Evolutionary conservation across 768 basidiomycete genomes (phyloP), one percentile per base, ranked within the genome.

Genomic region (Vararia minispora): DNA sequence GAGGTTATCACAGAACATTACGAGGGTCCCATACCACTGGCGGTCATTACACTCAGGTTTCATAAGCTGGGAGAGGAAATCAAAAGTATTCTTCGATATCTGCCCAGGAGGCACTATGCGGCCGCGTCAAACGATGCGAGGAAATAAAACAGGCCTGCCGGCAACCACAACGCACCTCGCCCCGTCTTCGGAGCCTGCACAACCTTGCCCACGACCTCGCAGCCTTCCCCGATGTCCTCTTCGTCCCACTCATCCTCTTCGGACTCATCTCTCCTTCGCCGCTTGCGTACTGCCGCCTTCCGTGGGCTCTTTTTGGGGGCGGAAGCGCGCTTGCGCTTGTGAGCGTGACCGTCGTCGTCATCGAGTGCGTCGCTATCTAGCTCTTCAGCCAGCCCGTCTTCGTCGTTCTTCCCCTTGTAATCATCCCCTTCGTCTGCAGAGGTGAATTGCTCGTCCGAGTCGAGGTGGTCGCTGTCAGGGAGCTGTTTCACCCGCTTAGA

Each of bases 121-220:
- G 34, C 6, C 8, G 13, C 33, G 18, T 22, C 21, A 24, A 23
- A 8, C 26, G 17, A 31, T 29, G 16, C 17, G 23, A 13, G 3
- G 16, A n/a, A 9, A 32, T 17, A 22, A 13, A 27, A 3, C 2
- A 17, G n/a, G n/a, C n/a, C n/a, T n/a, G n/a, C n/a, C n/a, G n/a
- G n/a, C 17, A n/a, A 14, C 23, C 14, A 46, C 22, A 35, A 58
- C 67, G 31, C 39, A 82, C 86, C 85, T 60, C 70, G 70, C n/a
- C 90, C 90, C 0, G 76, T 76, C 48, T 68, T 87, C 0, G 88
- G 88, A 10, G 88, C 89, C 42, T 85, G 65, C 10, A 91, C 74
- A 9, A 92, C 79, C 9, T 60, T 64, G 0, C 89, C 89, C 1
- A 85, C 79, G 7, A 87, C 54, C 53, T 78, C 69, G 49, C 80